These are phyloP conservation scores for Setaria viridis DNA, from an alignment of 202 grass and related monocot species.

Conservation along the genomic window DNA sequence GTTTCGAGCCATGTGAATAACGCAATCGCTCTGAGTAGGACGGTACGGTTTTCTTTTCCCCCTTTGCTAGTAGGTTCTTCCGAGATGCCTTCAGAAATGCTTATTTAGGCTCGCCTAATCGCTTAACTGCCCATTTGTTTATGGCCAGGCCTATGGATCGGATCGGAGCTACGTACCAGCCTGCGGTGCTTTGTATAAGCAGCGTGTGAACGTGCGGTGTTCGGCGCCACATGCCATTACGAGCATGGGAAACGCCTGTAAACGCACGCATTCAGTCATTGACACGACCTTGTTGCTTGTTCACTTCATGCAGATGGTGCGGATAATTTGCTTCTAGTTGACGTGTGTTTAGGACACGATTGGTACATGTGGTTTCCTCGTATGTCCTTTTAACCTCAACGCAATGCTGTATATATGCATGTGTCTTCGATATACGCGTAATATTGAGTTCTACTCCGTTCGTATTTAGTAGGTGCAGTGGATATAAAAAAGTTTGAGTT, in stretches of 20 bases:
- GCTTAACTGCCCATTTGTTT: constrained; percentile 44
- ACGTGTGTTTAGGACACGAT: too few relatives aligned
- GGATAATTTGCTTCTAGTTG: too few relatives aligned
- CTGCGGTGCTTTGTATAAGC: constrained; percentile 41
- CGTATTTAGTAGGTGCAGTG: too few relatives aligned
- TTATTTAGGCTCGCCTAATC: not conserved
- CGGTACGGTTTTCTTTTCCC: not conserved
- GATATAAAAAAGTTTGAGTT: too few relatives aligned
- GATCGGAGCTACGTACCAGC: not conserved
- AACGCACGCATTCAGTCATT: not conserved
- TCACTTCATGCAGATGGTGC: too few relatives aligned
- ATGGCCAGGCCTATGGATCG: constrained; percentile 8
- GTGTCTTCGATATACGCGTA: too few relatives aligned
- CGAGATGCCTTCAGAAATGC: constrained; percentile 7
- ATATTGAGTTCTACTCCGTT: too few relatives aligned
- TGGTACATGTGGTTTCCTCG: too few relatives aligned
- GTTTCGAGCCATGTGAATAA: constrained; percentile 54
- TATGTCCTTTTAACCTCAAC: too few relatives aligned
- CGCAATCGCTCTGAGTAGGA: constrained; percentile 27
- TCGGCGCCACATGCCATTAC: constrained; percentile 3
- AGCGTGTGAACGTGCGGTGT: constrained; percentile 21
- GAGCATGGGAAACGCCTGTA: not conserved
- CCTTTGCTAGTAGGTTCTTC: not conserved
- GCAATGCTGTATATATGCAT: too few relatives aligned
- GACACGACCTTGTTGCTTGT: too few relatives aligned